Evolutionary conservation across 306 rosid genomes (phyloP), one percentile per base, ranked within the genome.

Genomic region (Elaeagnus macrophylla): DNA sequence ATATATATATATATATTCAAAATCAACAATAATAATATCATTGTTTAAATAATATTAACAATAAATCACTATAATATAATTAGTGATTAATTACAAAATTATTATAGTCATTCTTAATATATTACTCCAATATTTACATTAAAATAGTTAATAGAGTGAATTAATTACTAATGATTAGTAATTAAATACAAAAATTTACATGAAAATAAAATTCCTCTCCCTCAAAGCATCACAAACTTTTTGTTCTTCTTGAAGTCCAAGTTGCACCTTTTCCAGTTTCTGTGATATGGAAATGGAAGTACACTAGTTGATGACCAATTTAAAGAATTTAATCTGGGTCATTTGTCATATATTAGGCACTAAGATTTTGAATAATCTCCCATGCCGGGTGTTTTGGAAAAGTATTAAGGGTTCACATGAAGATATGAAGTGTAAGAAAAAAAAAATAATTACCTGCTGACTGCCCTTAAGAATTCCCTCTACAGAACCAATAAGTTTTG

Each of bases 391-490:
- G 16, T 39, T 66, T 43, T n/a, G 15, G 64, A 54, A 37, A n/a
- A 50, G 54, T 12, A 11, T 44, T 54, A 25, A 25, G 32, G 32
- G 4, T 37, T 57, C 51, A 18, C 44, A 47, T 56, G 60, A 55
- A 45, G 13, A 39, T 62, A 46, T 57, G 18, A 51, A 17, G 12
- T 16, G 18, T 15, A 54, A n/a, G n/a, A n/a, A 59, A 53, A 57
- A 59, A 39, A 56, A 48, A 57, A 48, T 6, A 72, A 57, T 45
- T 73, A 87, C 99, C 95, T 82, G 99, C 61, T 77, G 85, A 75
- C 82, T 84, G 72, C 96, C 84, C 80, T 69, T 87, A 67, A 82
- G 66, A 75, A 91, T 78, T 72, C 96, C 99, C 79, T 84, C 99
- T 96, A 87, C 82, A 69, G 96, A 87, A 63, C 71, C 79, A 57